Evolutionary conservation across 257 asterid genomes (phyloP).

Genomic region (Nicotiana otophora): DNA sequence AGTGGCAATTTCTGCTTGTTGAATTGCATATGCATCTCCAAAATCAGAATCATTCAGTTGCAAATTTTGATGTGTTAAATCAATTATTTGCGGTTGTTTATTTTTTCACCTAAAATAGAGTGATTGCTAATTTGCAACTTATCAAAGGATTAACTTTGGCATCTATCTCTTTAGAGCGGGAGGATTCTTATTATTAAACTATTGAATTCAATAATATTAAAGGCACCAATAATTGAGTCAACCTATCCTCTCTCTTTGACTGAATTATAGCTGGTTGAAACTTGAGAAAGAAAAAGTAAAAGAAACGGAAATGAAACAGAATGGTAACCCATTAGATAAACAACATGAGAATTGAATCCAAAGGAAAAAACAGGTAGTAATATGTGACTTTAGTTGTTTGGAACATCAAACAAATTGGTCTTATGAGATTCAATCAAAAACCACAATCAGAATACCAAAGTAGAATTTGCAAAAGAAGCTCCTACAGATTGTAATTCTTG

Average conservation of each 20-base stretch:
- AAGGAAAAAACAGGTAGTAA: too few species aligned
- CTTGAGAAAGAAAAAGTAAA: background rate
- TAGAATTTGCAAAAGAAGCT: background rate
- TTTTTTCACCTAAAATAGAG: background rate
- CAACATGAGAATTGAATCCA: background rate
- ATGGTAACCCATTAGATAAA: background rate
- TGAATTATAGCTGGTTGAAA: background rate
- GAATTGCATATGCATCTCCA: background rate
- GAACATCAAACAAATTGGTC: background rate
- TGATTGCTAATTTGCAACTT: background rate
- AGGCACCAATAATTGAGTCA: slow-evolving; percentile 1
- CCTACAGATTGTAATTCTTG: background rate
- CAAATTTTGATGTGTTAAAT: background rate
- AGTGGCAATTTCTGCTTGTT: background rate
- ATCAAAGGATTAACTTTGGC: background rate
- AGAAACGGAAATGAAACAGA: background rate
- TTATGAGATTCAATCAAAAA: background rate
- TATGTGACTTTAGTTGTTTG: too few species aligned
- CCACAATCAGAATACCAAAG: background rate
- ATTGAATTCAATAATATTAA: background rate
- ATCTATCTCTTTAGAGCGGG: background rate
- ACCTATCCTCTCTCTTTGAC: background rate
- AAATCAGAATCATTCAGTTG: background rate
- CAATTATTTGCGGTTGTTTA: background rate
- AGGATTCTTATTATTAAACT: background rate